Evolutionary conservation across 2,329 filamentous ascomycete species (phyloP).

Genomic region (Madurella mycetomatis): DNA sequence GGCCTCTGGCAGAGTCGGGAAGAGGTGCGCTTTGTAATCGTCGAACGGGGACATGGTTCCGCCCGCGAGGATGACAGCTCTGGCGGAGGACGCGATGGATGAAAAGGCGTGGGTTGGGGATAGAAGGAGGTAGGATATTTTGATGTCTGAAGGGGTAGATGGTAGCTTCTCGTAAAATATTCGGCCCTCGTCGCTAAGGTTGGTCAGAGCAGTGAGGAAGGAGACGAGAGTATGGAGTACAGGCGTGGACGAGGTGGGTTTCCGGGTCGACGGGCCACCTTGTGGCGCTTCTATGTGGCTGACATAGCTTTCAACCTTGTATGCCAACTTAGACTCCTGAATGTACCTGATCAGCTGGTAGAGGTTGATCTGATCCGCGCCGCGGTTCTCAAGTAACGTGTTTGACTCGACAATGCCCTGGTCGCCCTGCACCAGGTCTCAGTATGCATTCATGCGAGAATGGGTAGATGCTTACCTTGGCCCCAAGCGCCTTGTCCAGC

Average conservation of each 20-base stretch:
- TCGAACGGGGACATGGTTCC: conserved; percentile 97
- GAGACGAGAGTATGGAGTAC: conserved; percentile 53
- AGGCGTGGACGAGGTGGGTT: conserved; percentile 53
- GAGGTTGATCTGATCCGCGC: conserved; percentile 91
- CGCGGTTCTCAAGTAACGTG: conserved; percentile 73
- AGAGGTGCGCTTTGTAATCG: conserved; percentile 82
- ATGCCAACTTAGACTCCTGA: conserved; percentile 84
- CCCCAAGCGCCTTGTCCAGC: conserved; percentile 51
- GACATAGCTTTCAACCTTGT: conserved; percentile 89
- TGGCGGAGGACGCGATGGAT: conserved; percentile 76
- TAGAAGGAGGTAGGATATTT: conserved; percentile 79
- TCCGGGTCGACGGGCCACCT: conserved; percentile 31
- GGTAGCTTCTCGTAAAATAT: conserved; percentile 56
- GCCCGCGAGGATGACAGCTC: conserved; percentile 85
- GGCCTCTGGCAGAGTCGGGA: conserved; percentile 62
- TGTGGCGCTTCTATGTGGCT: conserved; percentile 50
- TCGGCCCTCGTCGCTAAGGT: conserved; percentile 68
- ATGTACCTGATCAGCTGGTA: conserved; percentile 85
- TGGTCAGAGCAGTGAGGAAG: conserved; percentile 77
- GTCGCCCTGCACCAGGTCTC: conserved; percentile 30
- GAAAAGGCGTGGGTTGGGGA: conserved; percentile 90
- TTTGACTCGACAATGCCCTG: conserved; percentile 69
- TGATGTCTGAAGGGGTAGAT: conserved; percentile 42
- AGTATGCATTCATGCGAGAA: background rate
- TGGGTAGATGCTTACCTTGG: conserved; percentile 39